Conservation (phyloP, 768 basidiomycete species). For the Hygrocybe coccinea region DNA sequence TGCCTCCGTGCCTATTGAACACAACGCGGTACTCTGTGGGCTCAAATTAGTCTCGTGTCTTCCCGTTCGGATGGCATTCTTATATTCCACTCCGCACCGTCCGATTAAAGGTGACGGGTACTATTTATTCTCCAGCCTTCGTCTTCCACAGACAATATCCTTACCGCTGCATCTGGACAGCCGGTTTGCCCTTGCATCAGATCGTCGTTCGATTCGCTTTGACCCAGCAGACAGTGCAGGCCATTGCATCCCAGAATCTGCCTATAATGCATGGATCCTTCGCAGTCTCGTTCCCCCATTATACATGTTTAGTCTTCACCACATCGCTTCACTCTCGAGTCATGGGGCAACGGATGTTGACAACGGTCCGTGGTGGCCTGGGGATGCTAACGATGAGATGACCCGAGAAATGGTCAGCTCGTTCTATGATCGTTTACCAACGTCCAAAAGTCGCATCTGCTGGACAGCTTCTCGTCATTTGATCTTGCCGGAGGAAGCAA, state of each 20-base stretch:
- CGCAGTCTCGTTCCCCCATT: constrained; percentile 31
- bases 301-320: constrained; percentile 37
- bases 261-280: constrained; percentile 45
- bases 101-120: constrained; percentile 2
- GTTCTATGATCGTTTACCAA: neutral
- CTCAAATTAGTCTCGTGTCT: constrained; percentile 25
- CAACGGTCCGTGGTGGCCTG: constrained; percentile 37
- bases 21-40: constrained; percentile 5
- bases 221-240: constrained; percentile 27
- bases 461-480: neutral
- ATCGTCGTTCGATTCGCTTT: constrained; percentile 41
- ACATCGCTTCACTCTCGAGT: constrained; percentile 7
- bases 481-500: neutral
- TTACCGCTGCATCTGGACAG: constrained; percentile 46
- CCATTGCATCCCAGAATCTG: constrained; percentile 12
- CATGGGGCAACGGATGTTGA: neutral
- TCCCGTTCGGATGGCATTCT: constrained; percentile 19
- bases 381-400: constrained; percentile 6
- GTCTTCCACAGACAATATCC: constrained; percentile 35
- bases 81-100: neutral
- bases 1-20: neutral
- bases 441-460: neutral
- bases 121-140: constrained; percentile 42
- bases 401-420: neutral
- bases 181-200: constrained; percentile 43